Base-by-base conservation (phyloP, 1,284 basidiomycete genomes). In the Pseudozyma sp. region DNA sequence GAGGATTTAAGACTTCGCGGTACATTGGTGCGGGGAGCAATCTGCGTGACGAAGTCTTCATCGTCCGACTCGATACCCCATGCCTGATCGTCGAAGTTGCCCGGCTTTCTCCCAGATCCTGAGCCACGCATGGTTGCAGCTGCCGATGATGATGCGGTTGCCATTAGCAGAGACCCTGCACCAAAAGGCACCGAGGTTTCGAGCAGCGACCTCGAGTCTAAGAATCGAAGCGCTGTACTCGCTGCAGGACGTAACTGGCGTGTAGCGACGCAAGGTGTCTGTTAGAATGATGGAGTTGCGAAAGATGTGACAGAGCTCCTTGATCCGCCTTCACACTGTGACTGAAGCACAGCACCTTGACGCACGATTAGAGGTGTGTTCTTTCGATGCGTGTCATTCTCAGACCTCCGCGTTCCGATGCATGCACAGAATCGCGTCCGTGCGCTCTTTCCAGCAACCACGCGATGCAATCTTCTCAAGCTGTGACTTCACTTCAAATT, bases 51-150 rank as follows among this genome's bases (percentile, higher is more conserved):
- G 63, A 83, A 83, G 51, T 83, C 81, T n/a, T 84, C 82, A 49
- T 84, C 82, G 55, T 84, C 82, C 25, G 81, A 84, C 25, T 82
- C 73, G 35, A 82, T 75, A 12, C 73, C 81, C 82, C 82, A 84
- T 9, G 82, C 81, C 49, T 82, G 81, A 45, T 83, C 82, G 59
- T 84, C 82, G 61, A 80, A 82, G 62, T 69, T 77, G 50, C 61
- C 60, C 2, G 48, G n/a, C 19, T 39, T 53, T 35, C 50, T 56
- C 5, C 51, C 44, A 6, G 47, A 42, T 35, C 52, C 47, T 1
- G 59, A 48, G 38, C 38, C 50, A 11, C 59, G 59, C 47, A 55
- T 43, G 34, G 57, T 40, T 16, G 52, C 40, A 6, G 34, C 53
- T 60, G 49, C 40, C 10, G 44, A 57, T 10, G 54, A 53, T 31